Evolutionary conservation across 148 eudicot species (phyloP).

Genomic region (Arbutus unedo): DNA sequence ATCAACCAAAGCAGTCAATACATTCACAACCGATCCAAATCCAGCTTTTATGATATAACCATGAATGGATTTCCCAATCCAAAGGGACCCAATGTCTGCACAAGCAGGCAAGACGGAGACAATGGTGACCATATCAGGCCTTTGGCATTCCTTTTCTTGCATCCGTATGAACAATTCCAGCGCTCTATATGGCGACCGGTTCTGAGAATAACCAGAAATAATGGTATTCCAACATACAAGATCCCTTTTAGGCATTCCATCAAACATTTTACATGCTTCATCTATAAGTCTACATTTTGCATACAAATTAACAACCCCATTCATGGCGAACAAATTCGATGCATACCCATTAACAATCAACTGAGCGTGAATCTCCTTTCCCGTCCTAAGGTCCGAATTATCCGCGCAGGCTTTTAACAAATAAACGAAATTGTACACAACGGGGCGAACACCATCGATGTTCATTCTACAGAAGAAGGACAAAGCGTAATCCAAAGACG

Average conservation of each 20-base stretch:
- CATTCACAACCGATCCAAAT: slow-evolving; percentile 54
- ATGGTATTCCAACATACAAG: slow-evolving; percentile 80
- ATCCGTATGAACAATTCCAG: slow-evolving; percentile 53
- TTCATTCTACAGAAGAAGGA: slow-evolving; percentile 51
- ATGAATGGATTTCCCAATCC: slow-evolving; percentile 54
- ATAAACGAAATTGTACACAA: slow-evolving; percentile 62
- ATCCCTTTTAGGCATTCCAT: slow-evolving; percentile 72
- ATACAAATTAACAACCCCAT: slow-evolving; percentile 67
- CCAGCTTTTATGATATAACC: slow-evolving; percentile 58
- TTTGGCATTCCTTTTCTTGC: slow-evolving; percentile 35
- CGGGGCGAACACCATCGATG: slow-evolving; percentile 40
- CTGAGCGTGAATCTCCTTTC: slow-evolving; percentile 64
- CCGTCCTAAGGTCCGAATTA: slow-evolving; percentile 38
- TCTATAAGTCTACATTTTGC: slow-evolving; percentile 56
- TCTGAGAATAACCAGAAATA: slow-evolving; percentile 65
- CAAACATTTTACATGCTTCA: slow-evolving; percentile 80
- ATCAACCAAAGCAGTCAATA: slow-evolving; percentile 66
- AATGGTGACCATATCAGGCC: slow-evolving; percentile 57
- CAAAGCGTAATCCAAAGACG: slow-evolving; percentile 32
- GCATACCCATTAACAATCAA: slow-evolving; percentile 52
- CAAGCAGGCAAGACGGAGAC: slow-evolving; percentile 60
- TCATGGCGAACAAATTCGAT: slow-evolving; percentile 54
- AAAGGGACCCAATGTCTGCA: slow-evolving; percentile 43
- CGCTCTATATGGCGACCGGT: slow-evolving; percentile 57
- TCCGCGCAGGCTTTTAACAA: slow-evolving; percentile 72